Conservation (phyloP, 2,329 filamentous ascomycete species). For the Phialophora expanda region DNA sequence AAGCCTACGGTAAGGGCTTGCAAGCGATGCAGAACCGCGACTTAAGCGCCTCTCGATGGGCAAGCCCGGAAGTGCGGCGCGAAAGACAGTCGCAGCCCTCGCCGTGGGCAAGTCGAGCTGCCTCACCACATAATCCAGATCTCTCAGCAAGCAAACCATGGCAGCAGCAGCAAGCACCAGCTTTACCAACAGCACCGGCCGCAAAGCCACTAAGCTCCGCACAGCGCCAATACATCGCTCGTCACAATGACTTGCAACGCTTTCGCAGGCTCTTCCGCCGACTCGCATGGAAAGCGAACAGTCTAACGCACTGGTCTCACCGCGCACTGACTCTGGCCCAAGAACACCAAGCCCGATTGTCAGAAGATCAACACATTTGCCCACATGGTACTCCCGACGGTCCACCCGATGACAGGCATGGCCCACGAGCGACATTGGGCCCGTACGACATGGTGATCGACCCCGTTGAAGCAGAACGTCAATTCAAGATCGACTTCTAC, state of each 20-base stretch:
- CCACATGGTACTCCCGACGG: background rate
- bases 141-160: slow-evolving; percentile 5
- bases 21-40: slow-evolving; percentile 23
- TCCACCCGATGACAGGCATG: background rate
- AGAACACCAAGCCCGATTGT: slow-evolving; percentile 21
- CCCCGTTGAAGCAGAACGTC: slow-evolving; percentile 58
- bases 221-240: slow-evolving; percentile 28
- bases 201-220: slow-evolving; percentile 16
- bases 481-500: slow-evolving; percentile 80
- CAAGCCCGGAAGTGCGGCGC: slow-evolving; percentile 32
- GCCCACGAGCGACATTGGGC: slow-evolving; percentile 27
- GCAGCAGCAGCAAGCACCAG: slow-evolving; percentile 7
- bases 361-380: background rate
- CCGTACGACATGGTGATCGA: slow-evolving; percentile 33
- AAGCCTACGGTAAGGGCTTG: background rate
- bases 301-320: slow-evolving; percentile 35
- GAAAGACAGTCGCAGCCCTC: slow-evolving; percentile 25
- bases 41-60: slow-evolving; percentile 34
- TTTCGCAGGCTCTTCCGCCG: slow-evolving; percentile 34
- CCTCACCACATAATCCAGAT: slow-evolving; percentile 23
- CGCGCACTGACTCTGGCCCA: slow-evolving; percentile 33
- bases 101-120: slow-evolving; percentile 8
- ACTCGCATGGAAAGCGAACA: slow-evolving; percentile 35
- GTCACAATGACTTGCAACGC: slow-evolving; percentile 30
- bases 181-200: background rate